phyloP scores from a whole-genome alignment of 257 asterid species.

The Scutellaria minor region DNA sequence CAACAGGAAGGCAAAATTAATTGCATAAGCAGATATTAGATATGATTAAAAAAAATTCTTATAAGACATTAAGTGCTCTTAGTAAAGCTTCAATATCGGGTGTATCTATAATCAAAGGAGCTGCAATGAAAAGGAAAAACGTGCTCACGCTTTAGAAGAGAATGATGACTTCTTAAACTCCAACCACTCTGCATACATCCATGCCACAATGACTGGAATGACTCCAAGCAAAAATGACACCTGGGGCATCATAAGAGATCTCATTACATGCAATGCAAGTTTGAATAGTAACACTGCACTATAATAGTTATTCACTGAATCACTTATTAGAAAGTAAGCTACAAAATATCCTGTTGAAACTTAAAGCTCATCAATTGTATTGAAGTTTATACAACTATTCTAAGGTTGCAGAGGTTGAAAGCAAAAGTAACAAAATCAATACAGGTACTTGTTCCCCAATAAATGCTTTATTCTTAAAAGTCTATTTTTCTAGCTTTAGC shows the following conservation, averaged over 20 bases:
- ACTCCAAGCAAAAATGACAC: constrained; percentile 85
- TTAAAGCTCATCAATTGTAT: not conserved
- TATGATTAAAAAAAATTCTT: not conserved
- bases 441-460: not conserved
- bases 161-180: constrained; percentile 59
- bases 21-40: constrained; percentile 29
- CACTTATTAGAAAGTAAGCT: not conserved
- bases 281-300: not conserved
- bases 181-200: constrained; percentile 83
- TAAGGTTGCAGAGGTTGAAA: not conserved
- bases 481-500: constrained; percentile 2
- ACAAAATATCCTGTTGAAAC: not conserved
- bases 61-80: constrained; percentile 18
- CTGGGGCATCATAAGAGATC: constrained; percentile 46
- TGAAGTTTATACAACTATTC: not conserved
- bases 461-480: not conserved
- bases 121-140: constrained; percentile 18
- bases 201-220: constrained; percentile 67
- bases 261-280: constrained; percentile 8
- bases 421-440: not conserved
- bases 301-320: not conserved
- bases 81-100: not conserved
- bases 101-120: constrained; percentile 19
- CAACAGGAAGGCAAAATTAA: constrained; percentile 33
- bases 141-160: constrained; percentile 64